These are phyloP conservation scores for Aspergillus calidoustus DNA, from an alignment of 2,329 filamentous ascomycete genomes.

Conservation along the genomic window DNA sequence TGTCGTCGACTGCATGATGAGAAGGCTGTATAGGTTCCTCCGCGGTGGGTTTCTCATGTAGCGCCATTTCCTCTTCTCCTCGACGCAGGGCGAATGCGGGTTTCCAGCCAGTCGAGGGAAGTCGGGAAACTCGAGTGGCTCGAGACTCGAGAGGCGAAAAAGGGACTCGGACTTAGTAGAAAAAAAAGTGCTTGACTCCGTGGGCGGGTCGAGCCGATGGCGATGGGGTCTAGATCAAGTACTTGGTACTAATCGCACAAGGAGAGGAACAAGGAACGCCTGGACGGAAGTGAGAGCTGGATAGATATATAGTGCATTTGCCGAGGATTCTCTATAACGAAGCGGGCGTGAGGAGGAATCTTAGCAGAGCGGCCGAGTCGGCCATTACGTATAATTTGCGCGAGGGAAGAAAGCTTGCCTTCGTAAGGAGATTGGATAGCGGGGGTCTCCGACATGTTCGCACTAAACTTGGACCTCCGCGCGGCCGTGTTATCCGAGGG, in stretches of 20 bases:
- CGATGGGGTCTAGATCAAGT: neutral
- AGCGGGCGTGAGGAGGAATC: neutral
- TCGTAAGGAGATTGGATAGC: neutral
- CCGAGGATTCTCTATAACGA: neutral
- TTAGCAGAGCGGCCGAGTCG: neutral
- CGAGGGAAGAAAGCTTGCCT: neutral
- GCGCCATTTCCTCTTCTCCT: slow-evolving; percentile 8
- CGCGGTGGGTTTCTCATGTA: neutral
- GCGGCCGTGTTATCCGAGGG: slow-evolving; percentile 10
- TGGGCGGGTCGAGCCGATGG: slow-evolving; percentile 3
- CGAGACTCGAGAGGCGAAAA: neutral
- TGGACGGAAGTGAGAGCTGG: neutral
- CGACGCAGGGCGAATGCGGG: neutral
- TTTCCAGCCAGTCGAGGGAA: neutral
- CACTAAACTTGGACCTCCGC: neutral
- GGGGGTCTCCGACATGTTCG: slow-evolving; percentile 4
- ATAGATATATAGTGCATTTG: neutral
- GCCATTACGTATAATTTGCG: neutral
- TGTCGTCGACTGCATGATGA: slow-evolving; percentile 4
- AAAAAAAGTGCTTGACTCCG: neutral
- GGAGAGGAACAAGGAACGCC: neutral
- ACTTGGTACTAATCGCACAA: neutral
- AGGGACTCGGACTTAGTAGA: neutral
- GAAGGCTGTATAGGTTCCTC: neutral
- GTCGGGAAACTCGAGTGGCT: neutral